phyloP scores from a whole-genome alignment of 805 yeast species.

The Candida sanyiensis region DNA sequence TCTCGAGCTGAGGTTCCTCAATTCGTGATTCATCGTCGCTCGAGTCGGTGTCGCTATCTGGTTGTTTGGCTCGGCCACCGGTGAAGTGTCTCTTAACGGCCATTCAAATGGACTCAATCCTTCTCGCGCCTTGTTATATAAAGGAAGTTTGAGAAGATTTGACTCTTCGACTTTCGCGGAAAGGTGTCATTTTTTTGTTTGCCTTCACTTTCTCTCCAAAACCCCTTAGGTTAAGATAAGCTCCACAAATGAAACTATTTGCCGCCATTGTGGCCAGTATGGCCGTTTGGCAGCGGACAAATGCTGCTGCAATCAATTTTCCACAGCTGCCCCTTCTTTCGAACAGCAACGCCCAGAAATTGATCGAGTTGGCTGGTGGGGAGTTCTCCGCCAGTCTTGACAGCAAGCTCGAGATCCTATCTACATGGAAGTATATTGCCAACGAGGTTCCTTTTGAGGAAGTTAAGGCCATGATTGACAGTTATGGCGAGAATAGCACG shows the following conservation, averaged over 20 bases:
- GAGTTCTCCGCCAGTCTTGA: constrained; percentile 5
- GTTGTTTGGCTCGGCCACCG: constrained; percentile 2
- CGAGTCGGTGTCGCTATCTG: neutral
- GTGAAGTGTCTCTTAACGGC: constrained; percentile 13
- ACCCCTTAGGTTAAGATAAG: no score
- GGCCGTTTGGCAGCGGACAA: no score
- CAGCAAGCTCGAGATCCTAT: constrained; percentile 13
- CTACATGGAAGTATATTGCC: constrained; percentile 27
- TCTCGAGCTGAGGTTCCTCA: constrained; percentile 15
- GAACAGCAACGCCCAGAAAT: neutral
- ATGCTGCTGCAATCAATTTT: no score
- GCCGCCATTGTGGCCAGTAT: no score
- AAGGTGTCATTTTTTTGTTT: no score
- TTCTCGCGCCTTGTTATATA: neutral
- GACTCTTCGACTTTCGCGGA: no score
- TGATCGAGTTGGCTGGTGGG: constrained; percentile 4
- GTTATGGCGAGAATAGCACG: constrained; percentile 7
- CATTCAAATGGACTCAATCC: constrained; percentile 1
- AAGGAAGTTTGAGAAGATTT: no score
- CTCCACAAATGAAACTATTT: no score
- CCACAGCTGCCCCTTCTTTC: neutral
- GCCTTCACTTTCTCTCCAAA: no score
- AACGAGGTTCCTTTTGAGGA: constrained; percentile 28
- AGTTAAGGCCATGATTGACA: constrained; percentile 11
- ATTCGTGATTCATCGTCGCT: neutral